Conservation (phyloP, 352 stramenopile species). For the Globisporangium acanthophoron region DNA sequence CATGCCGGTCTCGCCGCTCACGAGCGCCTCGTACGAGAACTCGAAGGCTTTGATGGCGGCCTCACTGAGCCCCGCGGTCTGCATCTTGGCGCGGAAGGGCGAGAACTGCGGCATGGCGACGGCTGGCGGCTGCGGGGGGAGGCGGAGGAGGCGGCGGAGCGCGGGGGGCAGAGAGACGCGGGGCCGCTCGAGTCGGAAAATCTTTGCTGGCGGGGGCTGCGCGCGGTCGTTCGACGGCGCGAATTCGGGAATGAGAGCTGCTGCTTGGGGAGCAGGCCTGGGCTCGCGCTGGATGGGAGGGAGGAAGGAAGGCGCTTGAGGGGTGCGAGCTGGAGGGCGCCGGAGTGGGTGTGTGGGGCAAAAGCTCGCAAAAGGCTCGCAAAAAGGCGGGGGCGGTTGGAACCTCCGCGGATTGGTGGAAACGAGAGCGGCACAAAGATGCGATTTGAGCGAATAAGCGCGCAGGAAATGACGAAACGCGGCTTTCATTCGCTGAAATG, state of each 20-base stretch:
- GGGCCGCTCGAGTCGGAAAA: background rate
- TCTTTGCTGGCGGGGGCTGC: background rate
- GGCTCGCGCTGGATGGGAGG: background rate
- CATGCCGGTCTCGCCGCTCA: slow-evolving; percentile 93
- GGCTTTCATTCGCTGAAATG: no score
- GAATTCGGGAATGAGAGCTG: slow-evolving; percentile 15
- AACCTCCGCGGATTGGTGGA: no score
- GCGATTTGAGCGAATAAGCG: no score
- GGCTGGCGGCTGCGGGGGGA: slow-evolving; percentile 3
- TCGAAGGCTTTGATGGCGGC: slow-evolving; percentile 97
- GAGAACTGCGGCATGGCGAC: slow-evolving; percentile 53
- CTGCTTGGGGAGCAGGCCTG: background rate
- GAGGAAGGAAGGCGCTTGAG: background rate
- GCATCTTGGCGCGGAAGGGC: slow-evolving; percentile 95
- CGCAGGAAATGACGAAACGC: no score
- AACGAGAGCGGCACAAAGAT: no score
- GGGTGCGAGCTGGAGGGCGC: background rate
- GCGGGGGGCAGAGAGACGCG: background rate
- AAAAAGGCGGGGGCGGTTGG: no score
- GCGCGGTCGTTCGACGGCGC: background rate
- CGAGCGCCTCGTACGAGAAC: slow-evolving; percentile 95
- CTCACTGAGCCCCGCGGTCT: slow-evolving; percentile 90
- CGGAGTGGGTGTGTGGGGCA: background rate
- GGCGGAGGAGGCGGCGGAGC: slow-evolving; percentile 9
- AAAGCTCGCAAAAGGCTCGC: background rate